Base-by-base conservation (phyloP, 306 rosid species). In the Fragaria ananassa region DNA sequence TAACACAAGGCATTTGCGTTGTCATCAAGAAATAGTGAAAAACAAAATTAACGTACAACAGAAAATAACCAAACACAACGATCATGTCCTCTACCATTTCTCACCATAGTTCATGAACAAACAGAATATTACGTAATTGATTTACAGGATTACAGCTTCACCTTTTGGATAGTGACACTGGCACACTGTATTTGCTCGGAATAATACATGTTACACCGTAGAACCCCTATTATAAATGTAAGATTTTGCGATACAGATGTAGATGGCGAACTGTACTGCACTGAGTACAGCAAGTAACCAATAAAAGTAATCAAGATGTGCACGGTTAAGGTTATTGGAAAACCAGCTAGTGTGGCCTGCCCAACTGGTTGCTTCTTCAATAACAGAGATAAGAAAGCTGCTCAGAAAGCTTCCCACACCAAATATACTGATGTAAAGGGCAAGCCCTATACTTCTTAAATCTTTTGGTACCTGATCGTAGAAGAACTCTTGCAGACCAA, bases 401-500 rank as follows among this genome's bases (percentile, higher is more conserved):
- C 96, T 92, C 25, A 92, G 74, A 61, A 90, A 87, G 85, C 69
- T 87, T 31, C 96, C 97, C 2, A 90, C 79, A 3, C 97, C 96
- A 46, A 90, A 71, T 41, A 90, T 86, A 71, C 93, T 90, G 31
- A 86, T 77, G 78, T 85, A 88, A 8, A 90, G 85, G 51, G 93
- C 89, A 29, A 92, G 86, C 49, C 96, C 97, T 25, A 90, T 46
- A 72, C 97, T 92, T 78, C 88, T 80, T 47, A 90, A 45, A 73
- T 89, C 93, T 42, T 54, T 68, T 50, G 96, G 97, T 31, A 88
- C 86, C 70, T 90, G 97, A 64, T 88, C 92, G 46, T 92, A 90
- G 81, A 92, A 92, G 71, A 90, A 90, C 68, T 92, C 97, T 74
- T 92, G 92, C 42, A 92, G 81, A 49, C 96, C 97, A 58, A 92